phyloP scores from a whole-genome alignment of 768 basidiomycete genomes.

The Serendipita indica region DNA sequence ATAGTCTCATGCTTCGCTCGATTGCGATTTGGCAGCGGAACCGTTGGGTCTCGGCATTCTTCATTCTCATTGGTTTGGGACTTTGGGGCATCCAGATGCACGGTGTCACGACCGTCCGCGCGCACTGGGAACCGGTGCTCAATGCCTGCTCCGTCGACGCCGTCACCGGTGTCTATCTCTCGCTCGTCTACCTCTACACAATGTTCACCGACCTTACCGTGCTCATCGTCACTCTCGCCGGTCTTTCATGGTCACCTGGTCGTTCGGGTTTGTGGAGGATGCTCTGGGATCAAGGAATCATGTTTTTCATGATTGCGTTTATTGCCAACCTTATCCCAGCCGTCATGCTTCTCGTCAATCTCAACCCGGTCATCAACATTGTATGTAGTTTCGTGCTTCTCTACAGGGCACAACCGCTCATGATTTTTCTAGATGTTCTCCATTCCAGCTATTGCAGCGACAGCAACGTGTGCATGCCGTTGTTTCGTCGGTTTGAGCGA shows the following conservation, averaged over 20 bases:
- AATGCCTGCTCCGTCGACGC: conserved; percentile 36
- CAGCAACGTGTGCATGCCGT: background rate
- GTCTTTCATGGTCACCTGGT: conserved; percentile 37
- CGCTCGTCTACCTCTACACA: conserved; percentile 54
- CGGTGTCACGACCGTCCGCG: conserved; percentile 51
- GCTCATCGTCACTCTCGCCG: conserved; percentile 38
- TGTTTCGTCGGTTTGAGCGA: background rate
- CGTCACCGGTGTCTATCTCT: conserved; percentile 42
- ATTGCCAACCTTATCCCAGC: conserved; percentile 54
- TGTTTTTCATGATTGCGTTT: conserved; percentile 53
- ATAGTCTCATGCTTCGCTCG: conserved; percentile 25
- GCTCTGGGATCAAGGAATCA: conserved; percentile 58
- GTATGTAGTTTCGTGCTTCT: background rate
- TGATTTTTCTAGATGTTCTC: conserved; percentile 3
- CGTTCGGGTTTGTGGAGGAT: conserved; percentile 51
- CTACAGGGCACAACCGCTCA: background rate
- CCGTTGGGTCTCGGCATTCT: conserved; percentile 31
- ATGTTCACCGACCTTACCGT: conserved; percentile 57
- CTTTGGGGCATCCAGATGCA: conserved; percentile 57
- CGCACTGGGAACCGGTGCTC: conserved; percentile 32
- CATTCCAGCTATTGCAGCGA: background rate
- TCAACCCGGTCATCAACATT: conserved; percentile 1
- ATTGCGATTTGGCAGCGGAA: conserved; percentile 59
- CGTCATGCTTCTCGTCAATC: conserved; percentile 21
- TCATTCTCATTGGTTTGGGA: conserved; percentile 40